Conservation (phyloP, 345 rosid species). For the Eucalyptus grandis region DNA sequence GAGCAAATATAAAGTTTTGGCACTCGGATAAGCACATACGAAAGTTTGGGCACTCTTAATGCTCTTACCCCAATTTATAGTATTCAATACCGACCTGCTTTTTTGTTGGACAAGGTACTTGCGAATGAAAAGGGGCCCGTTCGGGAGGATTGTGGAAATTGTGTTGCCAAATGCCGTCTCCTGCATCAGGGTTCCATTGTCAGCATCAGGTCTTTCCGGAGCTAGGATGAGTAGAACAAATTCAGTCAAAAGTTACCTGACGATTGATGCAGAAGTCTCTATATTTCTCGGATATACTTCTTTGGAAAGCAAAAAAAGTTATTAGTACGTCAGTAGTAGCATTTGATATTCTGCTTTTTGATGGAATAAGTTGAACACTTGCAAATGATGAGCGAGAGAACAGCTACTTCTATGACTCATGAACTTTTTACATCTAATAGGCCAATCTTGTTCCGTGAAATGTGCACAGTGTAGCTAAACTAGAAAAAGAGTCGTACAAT, state of each 20-base stretch:
- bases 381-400: not conserved
- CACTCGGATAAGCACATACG: fast-evolving
- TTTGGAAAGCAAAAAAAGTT: not conserved
- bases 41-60: no score
- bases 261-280: not conserved
- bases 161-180: not conserved
- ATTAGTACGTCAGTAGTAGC: not conserved
- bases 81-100: slow-evolving; percentile 10
- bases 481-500: not conserved
- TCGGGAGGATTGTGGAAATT: slow-evolving; percentile 14
- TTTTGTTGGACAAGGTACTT: slow-evolving; percentile 6
- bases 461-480: not conserved
- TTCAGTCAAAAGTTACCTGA: slow-evolving; percentile 7
- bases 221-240: not conserved
- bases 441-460: not conserved
- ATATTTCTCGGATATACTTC: not conserved
- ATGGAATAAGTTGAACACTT: not conserved
- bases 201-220: not conserved
- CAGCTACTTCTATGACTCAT: not conserved
- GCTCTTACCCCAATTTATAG: not conserved
- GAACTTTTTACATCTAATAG: no score
- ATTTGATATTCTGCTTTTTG: not conserved
- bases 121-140: slow-evolving; percentile 28
- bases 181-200: slow-evolving; percentile 8
- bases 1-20: no score